Evolutionary conservation across 1,139 yeast species (phyloP).

Genomic region (Torulaspora globosa): DNA sequence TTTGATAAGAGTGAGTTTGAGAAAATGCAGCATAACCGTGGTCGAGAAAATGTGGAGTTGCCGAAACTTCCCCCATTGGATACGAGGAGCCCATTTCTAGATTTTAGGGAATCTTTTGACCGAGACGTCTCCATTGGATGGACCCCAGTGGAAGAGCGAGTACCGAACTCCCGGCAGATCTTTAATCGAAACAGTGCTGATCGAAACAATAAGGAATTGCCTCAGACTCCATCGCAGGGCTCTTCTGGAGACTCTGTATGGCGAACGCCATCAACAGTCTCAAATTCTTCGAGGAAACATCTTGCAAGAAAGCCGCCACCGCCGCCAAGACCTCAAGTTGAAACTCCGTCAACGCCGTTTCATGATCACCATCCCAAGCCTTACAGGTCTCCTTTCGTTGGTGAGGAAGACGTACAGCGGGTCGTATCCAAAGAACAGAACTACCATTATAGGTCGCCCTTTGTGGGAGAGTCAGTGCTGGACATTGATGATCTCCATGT

Average conservation of each 20-base stretch:
- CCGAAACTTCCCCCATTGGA: conserved; percentile 34
- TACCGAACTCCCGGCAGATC: background rate
- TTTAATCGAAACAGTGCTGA: background rate
- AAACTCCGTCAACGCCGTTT: conserved; percentile 10
- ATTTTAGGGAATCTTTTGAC: conserved; percentile 5
- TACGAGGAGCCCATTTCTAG: conserved; percentile 22
- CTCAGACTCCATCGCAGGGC: conserved; percentile 2
- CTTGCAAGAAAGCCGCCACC: conserved; percentile 20
- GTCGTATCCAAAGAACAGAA: conserved; percentile 1
- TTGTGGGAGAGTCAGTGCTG: conserved; percentile 12
- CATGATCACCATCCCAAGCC: conserved; percentile 1
- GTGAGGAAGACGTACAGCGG: conserved; percentile 15
- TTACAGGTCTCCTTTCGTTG: conserved; percentile 24
- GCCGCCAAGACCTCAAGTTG: conserved; percentile 13
- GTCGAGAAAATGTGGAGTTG: conserved; percentile 7
- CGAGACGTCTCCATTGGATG: conserved; percentile 22
- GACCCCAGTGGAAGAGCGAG: conserved; percentile 19
- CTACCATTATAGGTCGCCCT: conserved; percentile 10
- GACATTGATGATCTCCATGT: conserved; percentile 1
- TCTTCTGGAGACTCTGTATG: conserved; percentile 1
- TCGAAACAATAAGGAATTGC: background rate
- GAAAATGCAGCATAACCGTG: background rate
- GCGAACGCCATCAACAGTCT: conserved; percentile 3
- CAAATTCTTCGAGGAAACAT: conserved; percentile 4
- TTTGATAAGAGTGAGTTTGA: background rate